Base-by-base conservation (phyloP, 2,329 filamentous ascomycete species). In the Tricladium varicosporioides region DNA sequence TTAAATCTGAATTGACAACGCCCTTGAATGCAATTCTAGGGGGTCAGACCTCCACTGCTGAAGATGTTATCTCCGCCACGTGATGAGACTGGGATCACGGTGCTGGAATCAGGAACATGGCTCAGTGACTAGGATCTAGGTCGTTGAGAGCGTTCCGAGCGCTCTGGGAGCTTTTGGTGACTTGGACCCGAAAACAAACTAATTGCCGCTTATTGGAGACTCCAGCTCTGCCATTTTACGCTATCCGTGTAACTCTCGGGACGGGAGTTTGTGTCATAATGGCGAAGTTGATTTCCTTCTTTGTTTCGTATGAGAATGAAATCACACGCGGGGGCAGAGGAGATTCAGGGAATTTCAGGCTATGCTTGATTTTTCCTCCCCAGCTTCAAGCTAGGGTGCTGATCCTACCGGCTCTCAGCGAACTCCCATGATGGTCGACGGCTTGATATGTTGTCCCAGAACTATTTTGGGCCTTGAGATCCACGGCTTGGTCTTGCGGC, bases 241-340 rank as follows among this genome's bases (percentile, higher is more conserved):
- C 19, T 45, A 50, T 49, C 42, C 36, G 60, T 60, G 58, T 57
- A 27, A 55, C 58, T 42, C 27, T 55, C 48, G 43, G 51, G 31
- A 45, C 53, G 53, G 57, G 46, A 55, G 47, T 15, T 51, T 55
- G 54, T 61, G 51, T 59, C 54, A 57, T 54, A 14, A 31, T 32
- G 15, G 31, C 22, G 48, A 44, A 18, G 50, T 16, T 47, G 42
- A 36, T 40, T 56, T 54, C 53, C 54, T 60, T 57, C 48, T 60
- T 56, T 19, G 48, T 60, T 55, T 54, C 54, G 52, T 16, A 54
- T 36, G 3, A 13, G 22, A 27, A 27, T 7, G 22, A 27, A 27
- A 36, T 27, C 31, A 54, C 47, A 46, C 52, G 27, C 5, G 46
- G 42, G 42, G 22, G 36, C 33, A 16, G 33, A 49, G 27, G 22